Evolutionary conservation across 805 yeast genomes (phyloP).

Genomic region (Pichia paraexigua): DNA sequence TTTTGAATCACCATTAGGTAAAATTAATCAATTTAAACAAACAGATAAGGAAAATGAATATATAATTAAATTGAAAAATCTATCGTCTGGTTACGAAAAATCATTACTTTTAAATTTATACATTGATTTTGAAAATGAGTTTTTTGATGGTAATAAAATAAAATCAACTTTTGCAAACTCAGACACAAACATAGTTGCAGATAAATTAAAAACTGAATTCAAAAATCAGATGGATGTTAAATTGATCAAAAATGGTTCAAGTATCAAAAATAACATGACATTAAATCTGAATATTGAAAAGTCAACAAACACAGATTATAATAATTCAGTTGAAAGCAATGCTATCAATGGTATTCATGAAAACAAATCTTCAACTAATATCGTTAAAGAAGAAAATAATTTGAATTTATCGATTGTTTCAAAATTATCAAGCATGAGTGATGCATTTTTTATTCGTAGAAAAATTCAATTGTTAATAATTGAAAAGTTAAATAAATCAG

Average conservation of each 20-base stretch:
- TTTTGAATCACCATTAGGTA: constrained; percentile 11
- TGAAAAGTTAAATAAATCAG: constrained; percentile 13
- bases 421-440: constrained; percentile 28
- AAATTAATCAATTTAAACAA: constrained; percentile 1
- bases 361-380: not conserved
- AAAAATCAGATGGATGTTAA: not conserved
- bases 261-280: constrained; percentile 13
- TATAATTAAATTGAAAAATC: constrained; percentile 12
- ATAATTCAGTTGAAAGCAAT: not conserved
- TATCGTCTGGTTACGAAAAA: constrained; percentile 17
- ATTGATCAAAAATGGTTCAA: not conserved
- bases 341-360: not conserved
- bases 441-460: constrained; percentile 29
- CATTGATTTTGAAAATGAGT: constrained; percentile 14
- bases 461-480: constrained; percentile 30
- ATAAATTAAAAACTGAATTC: constrained; percentile 1
- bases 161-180: constrained; percentile 1
- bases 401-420: constrained; percentile 21
- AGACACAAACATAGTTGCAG: not conserved
- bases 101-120: constrained; percentile 20
- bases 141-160: constrained; percentile 1
- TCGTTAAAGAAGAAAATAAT: not conserved
- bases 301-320: not conserved
- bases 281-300: constrained; percentile 18
- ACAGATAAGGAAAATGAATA: not conserved